Evolutionary conservation across 441 rosid genomes (phyloP).

Genomic region (Populus tomentosa): DNA sequence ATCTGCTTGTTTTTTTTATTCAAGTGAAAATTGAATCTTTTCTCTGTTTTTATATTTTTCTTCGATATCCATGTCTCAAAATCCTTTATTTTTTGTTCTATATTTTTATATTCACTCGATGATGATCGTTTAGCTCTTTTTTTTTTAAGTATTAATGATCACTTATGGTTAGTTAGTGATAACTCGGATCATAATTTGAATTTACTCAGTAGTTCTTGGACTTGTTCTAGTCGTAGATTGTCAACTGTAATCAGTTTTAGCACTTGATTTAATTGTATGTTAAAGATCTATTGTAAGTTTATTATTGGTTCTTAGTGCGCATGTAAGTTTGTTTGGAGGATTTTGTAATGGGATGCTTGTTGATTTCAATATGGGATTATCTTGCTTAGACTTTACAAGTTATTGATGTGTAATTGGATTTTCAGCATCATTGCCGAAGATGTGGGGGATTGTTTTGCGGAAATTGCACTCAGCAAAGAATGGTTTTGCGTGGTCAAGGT

Average conservation of each 20-base stretch:
- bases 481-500: conserved; percentile 87
- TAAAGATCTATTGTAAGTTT: not conserved
- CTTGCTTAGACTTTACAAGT: not conserved
- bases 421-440: conserved; percentile 92
- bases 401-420: conserved; percentile 3
- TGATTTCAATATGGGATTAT: not conserved
- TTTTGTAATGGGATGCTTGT: not conserved
- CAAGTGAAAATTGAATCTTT: too few species aligned
- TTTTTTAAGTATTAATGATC: not conserved
- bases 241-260: too few species aligned
- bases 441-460: conserved; percentile 89
- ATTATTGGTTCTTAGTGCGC: not conserved
- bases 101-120: not conserved
- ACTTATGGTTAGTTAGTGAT: not conserved
- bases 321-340: not conserved
- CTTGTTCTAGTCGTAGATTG: too few species aligned
- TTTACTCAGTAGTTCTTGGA: not conserved
- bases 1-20: too few species aligned
- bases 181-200: not conserved
- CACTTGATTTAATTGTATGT: too few species aligned
- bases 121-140: not conserved
- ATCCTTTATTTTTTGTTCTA: not conserved
- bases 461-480: conserved; percentile 69
- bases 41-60: not conserved
- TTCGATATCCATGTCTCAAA: conserved; percentile 15